phyloP scores from a whole-genome alignment of 2,329 filamentous ascomycete genomes.

The Cercospora nicotianae region DNA sequence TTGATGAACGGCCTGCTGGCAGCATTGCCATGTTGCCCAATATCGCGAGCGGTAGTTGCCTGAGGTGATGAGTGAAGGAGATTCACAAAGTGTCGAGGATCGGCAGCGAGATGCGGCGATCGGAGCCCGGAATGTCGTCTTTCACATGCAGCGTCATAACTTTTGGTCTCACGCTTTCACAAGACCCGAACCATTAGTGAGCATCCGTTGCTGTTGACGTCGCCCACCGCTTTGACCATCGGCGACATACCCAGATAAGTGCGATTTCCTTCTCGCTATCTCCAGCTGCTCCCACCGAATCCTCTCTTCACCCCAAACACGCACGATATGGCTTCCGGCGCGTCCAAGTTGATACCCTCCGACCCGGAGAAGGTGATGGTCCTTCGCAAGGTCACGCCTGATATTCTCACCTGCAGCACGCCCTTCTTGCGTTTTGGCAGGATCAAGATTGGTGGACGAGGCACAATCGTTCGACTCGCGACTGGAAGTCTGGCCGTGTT shows the following conservation, averaged over 20 bases:
- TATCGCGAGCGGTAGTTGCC: neutral
- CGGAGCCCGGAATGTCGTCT: constrained; percentile 10
- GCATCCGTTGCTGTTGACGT: constrained; percentile 6
- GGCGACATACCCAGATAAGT: neutral
- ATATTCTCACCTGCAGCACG: constrained; percentile 74
- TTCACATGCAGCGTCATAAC: constrained; percentile 6
- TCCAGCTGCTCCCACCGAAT: neutral
- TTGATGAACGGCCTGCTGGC: constrained; percentile 2
- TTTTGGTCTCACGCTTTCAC: neutral
- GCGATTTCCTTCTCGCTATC: neutral
- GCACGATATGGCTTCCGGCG: constrained; percentile 33
- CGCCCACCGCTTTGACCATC: neutral
- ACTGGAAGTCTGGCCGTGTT: constrained; percentile 82
- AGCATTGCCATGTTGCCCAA: constrained; percentile 15
- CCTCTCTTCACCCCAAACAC: neutral
- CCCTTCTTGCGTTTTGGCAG: constrained; percentile 81
- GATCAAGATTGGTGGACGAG: constrained; percentile 81
- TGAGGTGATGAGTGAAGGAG: neutral
- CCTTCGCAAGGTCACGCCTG: constrained; percentile 78
- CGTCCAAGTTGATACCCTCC: constrained; percentile 45
- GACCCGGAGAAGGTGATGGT: constrained; percentile 85
- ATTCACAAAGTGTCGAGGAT: neutral
- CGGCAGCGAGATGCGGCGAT: neutral
- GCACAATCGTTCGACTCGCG: constrained; percentile 78
- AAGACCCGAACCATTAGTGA: neutral